Evolutionary conservation across 106 monocot species (phyloP), one percentile per base, ranked within the genome.

Genomic region (Platanthera zijinensis): DNA sequence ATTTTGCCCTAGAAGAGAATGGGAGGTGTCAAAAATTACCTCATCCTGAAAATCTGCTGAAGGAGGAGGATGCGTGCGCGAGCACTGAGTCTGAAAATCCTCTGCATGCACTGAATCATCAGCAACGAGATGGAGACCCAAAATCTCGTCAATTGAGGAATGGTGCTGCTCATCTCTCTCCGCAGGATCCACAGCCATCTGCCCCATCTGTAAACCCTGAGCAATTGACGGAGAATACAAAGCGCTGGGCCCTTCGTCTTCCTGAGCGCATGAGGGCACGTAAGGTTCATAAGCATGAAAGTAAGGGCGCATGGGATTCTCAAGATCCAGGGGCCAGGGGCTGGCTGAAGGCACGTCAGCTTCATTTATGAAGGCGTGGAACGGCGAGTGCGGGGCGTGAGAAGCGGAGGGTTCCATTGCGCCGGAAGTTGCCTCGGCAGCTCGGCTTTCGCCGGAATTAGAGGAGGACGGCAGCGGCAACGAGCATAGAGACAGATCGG

Each of bases 401-500:
- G 46, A 52, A 57, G 54, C 71, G 2, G 63, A 47, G 30, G 73
- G 14, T 19, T 48, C 72, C 48, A 57, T 3, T 48, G 61, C 61
- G 11, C 8, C 32, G 4, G 76, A 49, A 50, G 78, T 81, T 11
- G 53, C 75, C 5, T 19, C 25, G 52, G 25, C 6, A 13, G 63
- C 49, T n/a, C 39, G 54, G 14, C 22, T 50, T 39, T 22, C 79
- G 53, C 74, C 78, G 11, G 70, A 70, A 70, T 70, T 3, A n/a
- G 70, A 70, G 6, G n/a, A 70, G 25, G 17, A 21, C 3, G 49
- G 50, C 63, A 13, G 46, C 50, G 56, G 59, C 2, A 76, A 59
- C 4, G 79, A 74, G 53, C 76, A 73, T 14, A 83, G 82, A 39
- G 84, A 71, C 69, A 77, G 90, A 82, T 86, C 87, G 67, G 87